A percentile compares a stretch with the other conserved stretches of the same genome.
phyloP scores from a whole-genome alignment of 805 yeast species.

The Wickerhamiella kurtzmanii region DNA sequence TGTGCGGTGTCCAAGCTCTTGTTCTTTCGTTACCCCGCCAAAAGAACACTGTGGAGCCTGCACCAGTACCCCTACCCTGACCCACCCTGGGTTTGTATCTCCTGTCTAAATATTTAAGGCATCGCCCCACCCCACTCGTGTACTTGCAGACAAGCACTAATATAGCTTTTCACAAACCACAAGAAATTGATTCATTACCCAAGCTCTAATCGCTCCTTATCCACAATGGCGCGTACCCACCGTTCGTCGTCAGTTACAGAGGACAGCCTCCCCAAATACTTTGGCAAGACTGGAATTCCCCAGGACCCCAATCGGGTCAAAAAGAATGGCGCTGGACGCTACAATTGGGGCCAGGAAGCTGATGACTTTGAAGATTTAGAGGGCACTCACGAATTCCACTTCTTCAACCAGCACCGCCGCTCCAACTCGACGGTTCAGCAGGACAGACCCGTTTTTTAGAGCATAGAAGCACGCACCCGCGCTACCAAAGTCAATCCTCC shows the following conservation, averaged over 20 bases:
- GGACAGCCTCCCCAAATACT: constrained; percentile 52
- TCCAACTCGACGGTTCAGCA: constrained; percentile 23
- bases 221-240: constrained; percentile 21
- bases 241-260: constrained; percentile 33
- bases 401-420: constrained; percentile 25
- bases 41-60: neutral
- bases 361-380: constrained; percentile 59
- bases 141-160: neutral
- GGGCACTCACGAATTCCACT: constrained; percentile 40
- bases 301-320: constrained; percentile 64
- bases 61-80: neutral
- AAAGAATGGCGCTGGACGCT: constrained; percentile 75
- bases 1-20: too few relatives aligned
- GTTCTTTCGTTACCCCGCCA: neutral
- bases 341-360: constrained; percentile 66
- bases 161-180: too few relatives aligned
- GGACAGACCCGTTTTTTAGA: constrained; percentile 1
- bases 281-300: constrained; percentile 65
- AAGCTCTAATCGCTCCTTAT: too few relatives aligned
- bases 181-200: too few relatives aligned
- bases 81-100: neutral
- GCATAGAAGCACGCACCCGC: too few relatives aligned
- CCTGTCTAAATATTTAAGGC: neutral
- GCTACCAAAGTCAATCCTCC: too few relatives aligned
- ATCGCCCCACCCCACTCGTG: neutral